Percentiles rank a stretch among this genome's conserved stretches.
Conservation (phyloP, 768 basidiomycete species). For the Mrakia frigida region DNA sequence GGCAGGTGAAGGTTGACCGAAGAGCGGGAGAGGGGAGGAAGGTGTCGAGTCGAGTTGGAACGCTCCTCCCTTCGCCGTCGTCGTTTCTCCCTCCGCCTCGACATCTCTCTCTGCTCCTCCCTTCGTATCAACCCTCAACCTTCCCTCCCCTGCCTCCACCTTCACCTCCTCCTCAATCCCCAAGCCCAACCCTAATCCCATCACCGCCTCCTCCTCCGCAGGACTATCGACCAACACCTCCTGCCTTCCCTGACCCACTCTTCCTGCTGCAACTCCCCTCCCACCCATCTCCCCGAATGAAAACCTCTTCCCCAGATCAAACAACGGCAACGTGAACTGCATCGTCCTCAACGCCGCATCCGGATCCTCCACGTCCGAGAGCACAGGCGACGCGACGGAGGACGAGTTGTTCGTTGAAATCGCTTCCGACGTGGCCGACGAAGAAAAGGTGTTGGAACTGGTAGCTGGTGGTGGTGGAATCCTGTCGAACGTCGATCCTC, state of each 20-base stretch:
- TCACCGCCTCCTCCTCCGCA: background rate
- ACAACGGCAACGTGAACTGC: constrained; percentile 2
- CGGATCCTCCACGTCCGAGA: no score
- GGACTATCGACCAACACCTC: constrained; percentile 15
- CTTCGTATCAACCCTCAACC: background rate
- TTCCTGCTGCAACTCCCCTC: background rate
- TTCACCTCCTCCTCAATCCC: background rate
- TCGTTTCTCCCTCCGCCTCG: background rate
- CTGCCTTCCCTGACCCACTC: background rate
- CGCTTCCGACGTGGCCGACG: background rate
- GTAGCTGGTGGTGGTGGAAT: background rate
- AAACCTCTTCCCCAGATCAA: constrained; percentile 7
- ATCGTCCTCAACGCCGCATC: background rate
- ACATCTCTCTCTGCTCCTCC: no score
- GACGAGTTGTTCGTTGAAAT: background rate
- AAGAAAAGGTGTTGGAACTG: no score
- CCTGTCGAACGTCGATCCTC: background rate
- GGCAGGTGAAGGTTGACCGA: background rate
- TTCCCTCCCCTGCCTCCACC: background rate
- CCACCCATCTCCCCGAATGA: background rate
- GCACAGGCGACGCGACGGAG: no score
- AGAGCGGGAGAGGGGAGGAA: background rate
- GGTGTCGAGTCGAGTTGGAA: background rate
- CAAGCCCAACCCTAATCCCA: background rate
- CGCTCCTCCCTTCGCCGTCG: background rate